Conservation (phyloP, 2,329 filamentous ascomycete genomes). For the Juglanconis sp. region DNA sequence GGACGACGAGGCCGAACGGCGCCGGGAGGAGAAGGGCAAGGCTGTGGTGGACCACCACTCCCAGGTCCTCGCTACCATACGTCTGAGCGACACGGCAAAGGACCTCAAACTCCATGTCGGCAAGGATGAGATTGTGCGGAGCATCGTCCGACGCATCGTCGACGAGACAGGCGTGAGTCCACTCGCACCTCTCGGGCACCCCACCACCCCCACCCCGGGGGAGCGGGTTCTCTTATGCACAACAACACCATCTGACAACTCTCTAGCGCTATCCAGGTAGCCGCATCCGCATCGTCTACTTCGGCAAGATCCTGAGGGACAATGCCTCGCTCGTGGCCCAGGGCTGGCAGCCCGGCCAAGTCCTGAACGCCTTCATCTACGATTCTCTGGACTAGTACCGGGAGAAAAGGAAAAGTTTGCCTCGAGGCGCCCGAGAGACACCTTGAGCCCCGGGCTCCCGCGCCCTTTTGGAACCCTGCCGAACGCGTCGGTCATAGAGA, state of each 20-base stretch:
- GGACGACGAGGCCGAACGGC: conserved; percentile 24
- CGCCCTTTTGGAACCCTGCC: no score
- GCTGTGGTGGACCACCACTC: conserved; percentile 43
- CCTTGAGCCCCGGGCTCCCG: background rate
- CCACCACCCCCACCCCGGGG: background rate
- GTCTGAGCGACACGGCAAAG: conserved; percentile 64
- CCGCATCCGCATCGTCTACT: conserved; percentile 67
- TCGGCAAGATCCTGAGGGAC: conserved; percentile 77
- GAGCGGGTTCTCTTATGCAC: background rate
- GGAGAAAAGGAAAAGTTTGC: background rate
- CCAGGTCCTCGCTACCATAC: conserved; percentile 54
- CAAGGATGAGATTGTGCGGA: conserved; percentile 61
- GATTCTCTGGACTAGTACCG: conserved; percentile 22
- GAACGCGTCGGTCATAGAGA: no score
- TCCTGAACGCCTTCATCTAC: conserved; percentile 75
- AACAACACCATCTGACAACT: background rate
- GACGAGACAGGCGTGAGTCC: conserved; percentile 60
- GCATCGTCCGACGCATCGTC: conserved; percentile 59
- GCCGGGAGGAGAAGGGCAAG: conserved; percentile 54
- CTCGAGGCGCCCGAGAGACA: background rate
- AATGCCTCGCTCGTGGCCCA: conserved; percentile 61
- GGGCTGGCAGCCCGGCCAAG: conserved; percentile 71
- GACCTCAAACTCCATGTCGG: conserved; percentile 59
- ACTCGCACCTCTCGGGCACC: background rate
- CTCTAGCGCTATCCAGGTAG: background rate